Conservation (phyloP, 106 monocot genomes). For the Iris macrosiphon region DNA sequence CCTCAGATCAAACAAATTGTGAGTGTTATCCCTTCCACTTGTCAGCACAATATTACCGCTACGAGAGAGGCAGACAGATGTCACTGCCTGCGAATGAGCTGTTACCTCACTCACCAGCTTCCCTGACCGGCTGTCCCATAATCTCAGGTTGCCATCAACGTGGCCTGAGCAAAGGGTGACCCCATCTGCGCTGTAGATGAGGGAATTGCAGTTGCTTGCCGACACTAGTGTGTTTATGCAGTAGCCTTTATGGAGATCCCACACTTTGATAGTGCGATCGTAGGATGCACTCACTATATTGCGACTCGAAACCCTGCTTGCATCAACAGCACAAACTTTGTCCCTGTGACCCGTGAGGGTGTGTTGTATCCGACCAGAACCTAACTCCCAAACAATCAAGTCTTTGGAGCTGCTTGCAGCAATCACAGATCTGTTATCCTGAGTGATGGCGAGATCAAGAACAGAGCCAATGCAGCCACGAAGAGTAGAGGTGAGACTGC, state of each 20-base stretch:
- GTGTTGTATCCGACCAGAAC: conserved; percentile 57
- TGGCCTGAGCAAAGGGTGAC: conserved; percentile 77
- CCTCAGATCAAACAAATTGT: conserved; percentile 80
- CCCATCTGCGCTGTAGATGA: conserved; percentile 59
- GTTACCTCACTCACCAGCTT: conserved; percentile 66
- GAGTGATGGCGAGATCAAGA: conserved; percentile 70
- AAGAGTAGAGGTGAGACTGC: conserved; percentile 33
- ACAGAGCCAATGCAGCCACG: conserved; percentile 75
- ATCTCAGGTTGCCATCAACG: conserved; percentile 72
- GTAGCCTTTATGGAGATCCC: conserved; percentile 84
- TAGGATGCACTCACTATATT: conserved; percentile 54
- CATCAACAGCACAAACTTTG: conserved; percentile 88
- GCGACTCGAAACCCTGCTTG: conserved; percentile 39
- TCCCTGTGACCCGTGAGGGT: conserved; percentile 74
- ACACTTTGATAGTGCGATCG: conserved; percentile 82
- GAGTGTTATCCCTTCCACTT: conserved; percentile 83
- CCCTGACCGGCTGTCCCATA: conserved; percentile 71
- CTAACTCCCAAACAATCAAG: conserved; percentile 57
- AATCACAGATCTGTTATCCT: conserved; percentile 70
- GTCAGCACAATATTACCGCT: conserved; percentile 63
- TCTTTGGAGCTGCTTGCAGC: conserved; percentile 78
- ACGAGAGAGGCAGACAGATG: conserved; percentile 61
- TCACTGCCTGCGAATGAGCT: conserved; percentile 75
- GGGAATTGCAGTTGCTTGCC: conserved; percentile 77
- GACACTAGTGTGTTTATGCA: conserved; percentile 68